phyloP scores from a whole-genome alignment of 441 rosid species.

The Pelargonium citronellum region DNA sequence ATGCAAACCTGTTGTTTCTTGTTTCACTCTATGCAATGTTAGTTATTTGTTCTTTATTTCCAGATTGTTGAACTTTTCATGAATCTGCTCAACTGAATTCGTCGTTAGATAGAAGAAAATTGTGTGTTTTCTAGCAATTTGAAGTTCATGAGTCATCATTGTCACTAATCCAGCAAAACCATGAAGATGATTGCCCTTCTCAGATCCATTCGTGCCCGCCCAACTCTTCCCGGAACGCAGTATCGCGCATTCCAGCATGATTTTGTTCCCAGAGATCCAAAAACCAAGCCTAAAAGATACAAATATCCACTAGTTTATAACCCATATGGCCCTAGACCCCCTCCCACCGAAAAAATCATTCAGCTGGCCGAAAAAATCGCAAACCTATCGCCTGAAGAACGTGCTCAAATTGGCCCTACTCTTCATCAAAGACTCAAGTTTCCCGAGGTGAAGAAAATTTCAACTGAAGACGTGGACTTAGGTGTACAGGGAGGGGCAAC shows the following conservation, averaged over 20 bases:
- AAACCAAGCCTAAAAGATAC: constrained; percentile 44
- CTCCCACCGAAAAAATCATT: constrained; percentile 47
- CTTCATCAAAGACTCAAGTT: constrained; percentile 38
- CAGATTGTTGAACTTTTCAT: no score
- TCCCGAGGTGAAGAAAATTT: constrained; percentile 44
- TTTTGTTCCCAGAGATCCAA: constrained; percentile 52
- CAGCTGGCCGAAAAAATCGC: constrained; percentile 69
- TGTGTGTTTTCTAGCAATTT: background rate
- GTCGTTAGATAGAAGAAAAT: background rate
- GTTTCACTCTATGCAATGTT: no score
- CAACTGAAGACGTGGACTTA: constrained; percentile 42
- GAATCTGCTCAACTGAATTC: background rate
- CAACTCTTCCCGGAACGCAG: constrained; percentile 31
- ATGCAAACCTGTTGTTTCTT: no score
- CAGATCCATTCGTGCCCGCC: constrained; percentile 26
- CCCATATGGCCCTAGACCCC: constrained; percentile 63
- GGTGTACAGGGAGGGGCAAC: constrained; percentile 37
- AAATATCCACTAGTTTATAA: constrained; percentile 54
- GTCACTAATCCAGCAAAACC: constrained; percentile 14
- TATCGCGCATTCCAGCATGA: constrained; percentile 52
- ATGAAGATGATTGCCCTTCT: constrained; percentile 43
- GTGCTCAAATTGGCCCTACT: constrained; percentile 48
- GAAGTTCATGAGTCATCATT: background rate
- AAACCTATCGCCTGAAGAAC: constrained; percentile 48
- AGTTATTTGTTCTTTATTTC: no score